These are phyloP conservation scores for Bassia scoparia DNA, from an alignment of 148 eudicot species.

Conservation along the genomic window DNA sequence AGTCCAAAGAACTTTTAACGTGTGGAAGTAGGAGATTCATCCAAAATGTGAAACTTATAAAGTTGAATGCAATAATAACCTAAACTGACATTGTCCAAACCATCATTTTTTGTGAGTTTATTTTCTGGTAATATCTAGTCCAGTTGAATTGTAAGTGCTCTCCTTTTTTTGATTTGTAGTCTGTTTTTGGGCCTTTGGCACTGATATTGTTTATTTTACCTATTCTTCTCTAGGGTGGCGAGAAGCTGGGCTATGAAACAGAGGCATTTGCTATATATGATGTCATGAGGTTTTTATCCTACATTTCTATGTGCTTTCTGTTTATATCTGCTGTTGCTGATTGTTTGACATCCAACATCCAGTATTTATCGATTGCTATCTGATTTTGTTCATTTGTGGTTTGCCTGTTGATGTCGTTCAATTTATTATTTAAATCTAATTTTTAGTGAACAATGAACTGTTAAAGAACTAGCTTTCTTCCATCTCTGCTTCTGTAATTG, in stretches of 20 bases:
- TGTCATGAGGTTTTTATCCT: constrained; percentile 78
- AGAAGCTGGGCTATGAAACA: constrained; percentile 77
- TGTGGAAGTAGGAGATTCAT: too few species aligned
- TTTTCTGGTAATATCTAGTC: not conserved
- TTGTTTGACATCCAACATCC: not conserved
- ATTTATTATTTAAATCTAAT: not conserved
- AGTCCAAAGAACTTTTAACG: too few species aligned
- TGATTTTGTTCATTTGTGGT: not conserved
- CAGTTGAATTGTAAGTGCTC: not conserved
- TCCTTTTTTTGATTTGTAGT: not conserved
- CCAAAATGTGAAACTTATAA: too few species aligned
- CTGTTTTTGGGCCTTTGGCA: not conserved
- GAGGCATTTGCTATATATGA: constrained; percentile 92
- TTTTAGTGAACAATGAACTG: not conserved
- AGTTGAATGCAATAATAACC: not conserved
- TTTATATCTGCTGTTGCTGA: not conserved
- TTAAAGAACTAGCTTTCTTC: not conserved
- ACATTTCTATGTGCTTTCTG: constrained; percentile 2
- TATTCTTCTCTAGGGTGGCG: constrained; percentile 53
- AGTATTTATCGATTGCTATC: not conserved
- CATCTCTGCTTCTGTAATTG: constrained; percentile 1
- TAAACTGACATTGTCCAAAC: not conserved
- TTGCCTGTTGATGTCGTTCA: not conserved
- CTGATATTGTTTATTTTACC: not conserved
- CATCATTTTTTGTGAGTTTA: not conserved